Conservation (phyloP, 306 rosid genomes). For the Crotalaria pallida region DNA sequence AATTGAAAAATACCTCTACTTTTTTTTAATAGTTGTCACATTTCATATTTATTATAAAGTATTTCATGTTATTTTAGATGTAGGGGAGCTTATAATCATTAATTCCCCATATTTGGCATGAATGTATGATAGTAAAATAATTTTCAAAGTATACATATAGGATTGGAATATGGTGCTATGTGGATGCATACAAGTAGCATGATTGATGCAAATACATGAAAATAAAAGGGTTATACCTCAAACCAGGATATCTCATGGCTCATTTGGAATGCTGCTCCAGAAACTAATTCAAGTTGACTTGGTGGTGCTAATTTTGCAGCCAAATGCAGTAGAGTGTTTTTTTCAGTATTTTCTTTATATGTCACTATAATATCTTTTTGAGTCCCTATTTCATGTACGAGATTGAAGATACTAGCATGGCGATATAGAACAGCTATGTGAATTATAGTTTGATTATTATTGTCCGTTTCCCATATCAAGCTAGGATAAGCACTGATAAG, state of each 20-base stretch:
- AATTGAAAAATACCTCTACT: too few relatives aligned
- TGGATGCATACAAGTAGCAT: not conserved
- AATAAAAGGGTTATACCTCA: conserved; percentile 9
- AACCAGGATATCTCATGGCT: conserved; percentile 31
- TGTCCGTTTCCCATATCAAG: conserved; percentile 29
- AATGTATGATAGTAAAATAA: not conserved
- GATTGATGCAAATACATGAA: not conserved
- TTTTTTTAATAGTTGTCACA: not conserved
- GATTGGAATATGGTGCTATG: not conserved
- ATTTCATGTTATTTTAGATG: not conserved
- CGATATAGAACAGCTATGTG: conserved; percentile 34
- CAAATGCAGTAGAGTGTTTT: conserved; percentile 24
- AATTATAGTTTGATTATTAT: not conserved
- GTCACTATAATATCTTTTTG: conserved; percentile 14
- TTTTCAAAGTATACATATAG: not conserved
- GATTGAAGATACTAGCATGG: conserved; percentile 27
- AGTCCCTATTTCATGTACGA: conserved; percentile 21
- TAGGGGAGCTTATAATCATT: not conserved
- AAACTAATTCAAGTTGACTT: conserved; percentile 20
- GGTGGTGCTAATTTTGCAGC: conserved; percentile 36
- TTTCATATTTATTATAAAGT: not conserved
- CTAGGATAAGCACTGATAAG: conserved; percentile 22
- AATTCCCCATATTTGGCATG: not conserved
- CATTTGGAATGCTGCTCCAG: conserved; percentile 43
- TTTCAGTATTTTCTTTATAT: not conserved